Percentiles rank a stretch among this genome's conserved stretches.
These are phyloP conservation scores for Dendrobium chrysotoxum DNA, from an alignment of 106 monocot genomes.

Conservation along the genomic window DNA sequence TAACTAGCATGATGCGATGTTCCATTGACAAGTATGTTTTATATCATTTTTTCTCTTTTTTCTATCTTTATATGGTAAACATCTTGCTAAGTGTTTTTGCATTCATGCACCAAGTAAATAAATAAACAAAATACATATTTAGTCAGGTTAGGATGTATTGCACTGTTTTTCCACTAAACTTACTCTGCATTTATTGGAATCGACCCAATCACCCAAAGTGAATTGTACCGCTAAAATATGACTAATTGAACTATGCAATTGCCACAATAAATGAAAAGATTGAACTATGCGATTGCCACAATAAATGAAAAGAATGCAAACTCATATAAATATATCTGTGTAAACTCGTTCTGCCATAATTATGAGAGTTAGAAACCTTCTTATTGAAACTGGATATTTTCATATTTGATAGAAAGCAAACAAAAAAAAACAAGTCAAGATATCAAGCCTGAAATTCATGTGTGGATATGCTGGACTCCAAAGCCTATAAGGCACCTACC, in stretches of 20 bases:
- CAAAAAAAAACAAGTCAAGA: neutral
- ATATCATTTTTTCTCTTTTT: too few relatives aligned
- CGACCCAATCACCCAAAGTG: neutral
- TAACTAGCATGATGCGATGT: too few relatives aligned
- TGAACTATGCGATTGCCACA: neutral
- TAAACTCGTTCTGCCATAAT: neutral
- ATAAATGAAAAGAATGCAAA: neutral
- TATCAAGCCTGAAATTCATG: slow-evolving; percentile 1
- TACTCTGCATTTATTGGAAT: neutral
- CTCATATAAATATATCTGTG: neutral
- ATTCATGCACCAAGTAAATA: too few relatives aligned
- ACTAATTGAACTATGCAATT: neutral
- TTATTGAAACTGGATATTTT: neutral
- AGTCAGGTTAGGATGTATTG: neutral
- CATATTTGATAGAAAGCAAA: neutral
- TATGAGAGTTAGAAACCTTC: neutral
- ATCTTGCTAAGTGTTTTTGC: neutral
- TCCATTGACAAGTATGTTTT: too few relatives aligned
- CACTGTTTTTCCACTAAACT: neutral
- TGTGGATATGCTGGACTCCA: neutral
- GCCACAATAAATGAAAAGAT: neutral
- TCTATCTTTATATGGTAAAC: too few relatives aligned
- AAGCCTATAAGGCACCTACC: neutral
- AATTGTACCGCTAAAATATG: neutral
- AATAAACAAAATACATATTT: too few relatives aligned